A percentile compares a stretch with the other conserved stretches of the same genome.
Conservation (phyloP, 1,139 yeast species). For the Kurtzmaniella quercitrusa region DNA sequence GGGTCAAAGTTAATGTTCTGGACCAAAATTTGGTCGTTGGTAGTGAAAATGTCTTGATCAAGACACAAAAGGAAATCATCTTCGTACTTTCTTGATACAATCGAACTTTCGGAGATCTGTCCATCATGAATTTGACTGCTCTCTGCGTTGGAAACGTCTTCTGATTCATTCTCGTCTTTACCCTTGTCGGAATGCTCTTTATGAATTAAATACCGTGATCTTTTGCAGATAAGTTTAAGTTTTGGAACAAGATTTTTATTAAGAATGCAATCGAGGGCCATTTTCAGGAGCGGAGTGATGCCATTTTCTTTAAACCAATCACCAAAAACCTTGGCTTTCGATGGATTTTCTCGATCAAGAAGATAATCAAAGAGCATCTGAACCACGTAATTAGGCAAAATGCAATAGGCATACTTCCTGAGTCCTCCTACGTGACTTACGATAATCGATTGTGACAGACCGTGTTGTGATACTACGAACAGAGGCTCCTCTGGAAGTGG, state of each 20-base stretch:
- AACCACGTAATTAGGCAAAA: constrained; percentile 31
- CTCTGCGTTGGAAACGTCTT: background rate
- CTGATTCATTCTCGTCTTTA: background rate
- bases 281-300: constrained; percentile 39
- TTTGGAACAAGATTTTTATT: constrained; percentile 46
- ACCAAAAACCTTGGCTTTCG: constrained; percentile 19
- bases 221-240: constrained; percentile 39
- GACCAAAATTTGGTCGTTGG: constrained; percentile 19
- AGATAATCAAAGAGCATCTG: constrained; percentile 25
- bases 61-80: constrained; percentile 35
- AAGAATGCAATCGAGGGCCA: constrained; percentile 49
- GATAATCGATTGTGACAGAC: constrained; percentile 23
- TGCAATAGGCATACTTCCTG: constrained; percentile 38
- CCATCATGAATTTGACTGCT: background rate
- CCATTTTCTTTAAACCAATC: constrained; percentile 21
- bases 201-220: constrained; percentile 39
- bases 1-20: constrained; percentile 13
- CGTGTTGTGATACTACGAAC: constrained; percentile 26
- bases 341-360: constrained; percentile 22
- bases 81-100: constrained; percentile 15
- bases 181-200: constrained; percentile 8
- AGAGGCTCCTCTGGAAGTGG: constrained; percentile 26
- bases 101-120: background rate
- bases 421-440: constrained; percentile 41
- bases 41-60: constrained; percentile 34